Evolutionary conservation across 2,329 filamentous ascomycete species (phyloP), one percentile per base, ranked within the genome.

Genomic region (Metarhizium anisopliae): DNA sequence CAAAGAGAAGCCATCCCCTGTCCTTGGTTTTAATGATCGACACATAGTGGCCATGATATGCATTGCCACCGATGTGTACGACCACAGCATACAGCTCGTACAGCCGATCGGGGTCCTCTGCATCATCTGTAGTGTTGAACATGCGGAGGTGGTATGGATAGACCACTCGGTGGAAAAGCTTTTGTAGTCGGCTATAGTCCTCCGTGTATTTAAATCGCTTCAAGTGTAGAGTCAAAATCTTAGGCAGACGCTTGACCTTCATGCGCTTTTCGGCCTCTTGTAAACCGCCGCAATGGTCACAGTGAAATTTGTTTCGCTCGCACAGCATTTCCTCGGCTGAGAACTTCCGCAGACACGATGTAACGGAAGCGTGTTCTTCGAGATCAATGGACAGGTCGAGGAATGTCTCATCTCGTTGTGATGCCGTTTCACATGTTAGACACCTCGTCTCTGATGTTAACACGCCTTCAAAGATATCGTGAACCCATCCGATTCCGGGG

Each of bases 191-290:
- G 61, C 92, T 94, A 66, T 95, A 83, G 69, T 97, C 93, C 68
- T 97, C 94, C 2, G 93, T 96, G 68, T 96, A 99, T 74, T 97
- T 97, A 78, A 99, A 99, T 56, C 94, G 84, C 74, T 99, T 99
- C 59, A 99, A 74, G 68, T 99, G 94, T 56, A 99, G 75, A 4
- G 94, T 92, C 60, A 99, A 74, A 58, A 99, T 90, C 66, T 90
- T 91, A 4, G 94, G 94, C 66, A 97, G 74, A 54, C 89, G 84
- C 76, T 99, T 97, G 63, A 99, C 93, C 77, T 97, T 99, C 94
- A 99, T 99, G 60, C 94, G 84, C 77, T 97, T 99, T 71, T 99
- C 94, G 0, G 94, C 94, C 73, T 99, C 94, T 71, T 99, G 94
- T 55, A 99, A 76, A 2, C 94, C 94, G 54, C 94, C 94, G 63